A percentile compares a stretch with the other conserved stretches of the same genome.
Evolutionary conservation across 1,139 yeast genomes (phyloP).

Genomic region (Blastobotrys buckinghamii): DNA sequence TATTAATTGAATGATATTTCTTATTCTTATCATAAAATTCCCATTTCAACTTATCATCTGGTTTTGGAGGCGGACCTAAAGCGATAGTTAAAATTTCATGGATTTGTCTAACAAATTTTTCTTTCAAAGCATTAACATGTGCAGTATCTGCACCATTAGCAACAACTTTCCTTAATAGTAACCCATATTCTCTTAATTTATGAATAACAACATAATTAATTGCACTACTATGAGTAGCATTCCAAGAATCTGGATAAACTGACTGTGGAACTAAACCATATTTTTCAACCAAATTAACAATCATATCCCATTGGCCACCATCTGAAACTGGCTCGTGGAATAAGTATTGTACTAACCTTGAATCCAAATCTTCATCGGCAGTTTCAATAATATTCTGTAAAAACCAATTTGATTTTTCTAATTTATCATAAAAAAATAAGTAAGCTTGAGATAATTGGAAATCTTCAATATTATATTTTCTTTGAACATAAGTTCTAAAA

Average conservation of each 20-base stretch:
- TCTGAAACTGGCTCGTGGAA: slow-evolving; percentile 51
- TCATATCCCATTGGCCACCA: slow-evolving; percentile 74
- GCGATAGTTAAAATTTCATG: slow-evolving; percentile 50
- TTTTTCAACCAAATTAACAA: slow-evolving; percentile 53
- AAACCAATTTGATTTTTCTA: slow-evolving; percentile 55
- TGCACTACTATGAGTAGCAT: slow-evolving; percentile 44
- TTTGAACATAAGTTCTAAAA: slow-evolving; percentile 49
- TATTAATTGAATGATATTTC: slow-evolving; percentile 40
- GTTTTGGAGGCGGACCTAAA: slow-evolving; percentile 59
- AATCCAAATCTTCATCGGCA: slow-evolving; percentile 48
- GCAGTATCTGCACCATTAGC: slow-evolving; percentile 25
- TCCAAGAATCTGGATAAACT: slow-evolving; percentile 55
- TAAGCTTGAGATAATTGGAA: slow-evolving; percentile 58
- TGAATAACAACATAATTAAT: slow-evolving; percentile 50
- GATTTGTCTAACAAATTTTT: slow-evolving; percentile 46
- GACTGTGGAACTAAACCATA: slow-evolving; percentile 61
- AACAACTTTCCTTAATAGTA: slow-evolving; percentile 43
- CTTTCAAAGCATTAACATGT: slow-evolving; percentile 37
- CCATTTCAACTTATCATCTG: slow-evolving; percentile 51
- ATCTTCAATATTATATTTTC: slow-evolving; percentile 45
- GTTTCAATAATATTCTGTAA: slow-evolving; percentile 55
- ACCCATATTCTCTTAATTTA: slow-evolving; percentile 56
- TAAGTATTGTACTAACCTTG: slow-evolving; percentile 47
- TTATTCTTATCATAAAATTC: slow-evolving; percentile 55
- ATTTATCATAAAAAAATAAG: slow-evolving; percentile 50